Conservation (phyloP, 148 eudicot species). For the Fagopyrum tataricum region DNA sequence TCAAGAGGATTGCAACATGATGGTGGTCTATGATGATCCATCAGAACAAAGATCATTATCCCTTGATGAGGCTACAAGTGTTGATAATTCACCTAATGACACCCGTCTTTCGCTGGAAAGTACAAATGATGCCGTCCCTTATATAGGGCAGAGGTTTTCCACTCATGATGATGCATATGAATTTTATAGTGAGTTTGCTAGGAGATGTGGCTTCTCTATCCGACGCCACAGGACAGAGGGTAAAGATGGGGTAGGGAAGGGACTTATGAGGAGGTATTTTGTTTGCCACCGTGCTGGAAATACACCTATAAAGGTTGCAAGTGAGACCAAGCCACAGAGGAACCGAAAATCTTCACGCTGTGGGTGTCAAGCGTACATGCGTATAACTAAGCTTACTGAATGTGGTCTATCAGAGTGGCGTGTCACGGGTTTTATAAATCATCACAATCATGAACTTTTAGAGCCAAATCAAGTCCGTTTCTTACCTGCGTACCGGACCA, state of each 20-base stretch:
- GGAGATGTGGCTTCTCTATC: conserved; percentile 85
- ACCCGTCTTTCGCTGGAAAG: conserved; percentile 52
- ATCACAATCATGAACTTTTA: conserved; percentile 87
- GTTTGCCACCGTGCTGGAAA: conserved; percentile 98
- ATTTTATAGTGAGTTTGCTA: conserved; percentile 81
- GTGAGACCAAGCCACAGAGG: conserved; percentile 71
- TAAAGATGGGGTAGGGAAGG: conserved; percentile 92
- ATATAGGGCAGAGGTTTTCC: conserved; percentile 79
- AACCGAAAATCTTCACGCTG: conserved; percentile 93
- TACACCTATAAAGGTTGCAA: conserved; percentile 65
- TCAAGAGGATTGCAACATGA: conserved; percentile 46
- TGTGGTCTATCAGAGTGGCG: conserved; percentile 78
- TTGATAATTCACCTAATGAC: conserved; percentile 76
- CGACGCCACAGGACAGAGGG: conserved; percentile 96
- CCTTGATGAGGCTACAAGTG: conserved; percentile 71
- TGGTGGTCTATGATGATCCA: conserved; percentile 62
- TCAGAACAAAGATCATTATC: conserved; percentile 83
- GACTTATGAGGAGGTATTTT: conserved; percentile 86
- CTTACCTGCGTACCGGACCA: conserved; percentile 88
- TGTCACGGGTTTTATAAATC: conserved; percentile 81
- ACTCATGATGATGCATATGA: conserved; percentile 91
- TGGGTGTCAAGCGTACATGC: conserved; percentile 89
- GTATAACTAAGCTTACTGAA: conserved; percentile 76
- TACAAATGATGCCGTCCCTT: conserved; percentile 57
- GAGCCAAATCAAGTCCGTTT: conserved; percentile 94